Conservation (phyloP, 2,329 filamentous ascomycete species). For the Seiridium unicorne region DNA sequence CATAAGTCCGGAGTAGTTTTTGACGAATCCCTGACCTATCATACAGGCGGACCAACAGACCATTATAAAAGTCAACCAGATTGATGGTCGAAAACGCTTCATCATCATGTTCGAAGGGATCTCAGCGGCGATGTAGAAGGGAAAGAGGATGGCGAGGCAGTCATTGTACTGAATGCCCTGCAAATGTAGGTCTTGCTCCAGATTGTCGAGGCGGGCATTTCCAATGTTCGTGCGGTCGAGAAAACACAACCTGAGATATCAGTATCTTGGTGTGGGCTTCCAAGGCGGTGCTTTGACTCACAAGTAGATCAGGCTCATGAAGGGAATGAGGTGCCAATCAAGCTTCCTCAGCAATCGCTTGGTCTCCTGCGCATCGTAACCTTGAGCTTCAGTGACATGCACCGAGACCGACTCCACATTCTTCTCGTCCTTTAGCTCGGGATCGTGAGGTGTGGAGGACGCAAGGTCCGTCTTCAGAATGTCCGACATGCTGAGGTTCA, state of each 20-base stretch:
- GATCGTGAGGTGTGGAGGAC: conserved; percentile 15
- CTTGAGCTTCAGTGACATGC: conserved; percentile 8
- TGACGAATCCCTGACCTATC: conserved; percentile 22
- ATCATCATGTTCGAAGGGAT: conserved; percentile 60
- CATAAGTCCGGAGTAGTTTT: conserved; percentile 29
- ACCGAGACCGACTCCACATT: neutral
- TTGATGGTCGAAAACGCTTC: conserved; percentile 57
- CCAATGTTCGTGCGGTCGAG: conserved; percentile 50
- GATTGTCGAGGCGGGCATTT: conserved; percentile 34
- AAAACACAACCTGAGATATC: conserved; percentile 41
- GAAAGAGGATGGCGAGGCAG: conserved; percentile 58
- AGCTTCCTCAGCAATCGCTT: conserved; percentile 51
- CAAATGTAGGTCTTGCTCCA: conserved; percentile 42
- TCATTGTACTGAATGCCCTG: conserved; percentile 61
- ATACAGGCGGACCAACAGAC: conserved; percentile 33
- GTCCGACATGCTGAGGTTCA: neutral
- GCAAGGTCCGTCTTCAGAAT: neutral
- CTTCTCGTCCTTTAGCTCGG: conserved; percentile 5
- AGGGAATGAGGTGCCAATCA: conserved; percentile 56
- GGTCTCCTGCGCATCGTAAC: conserved; percentile 36
- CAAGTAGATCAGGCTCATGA: conserved; percentile 59
- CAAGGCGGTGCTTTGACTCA: conserved; percentile 18
- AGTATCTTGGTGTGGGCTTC: neutral
- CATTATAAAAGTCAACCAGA: conserved; percentile 67
- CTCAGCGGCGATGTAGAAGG: conserved; percentile 53